Evolutionary conservation across 2,329 filamentous ascomycete genomes (phyloP), one percentile per base, ranked within the genome.

Genomic region (Colletotrichum agaves): DNA sequence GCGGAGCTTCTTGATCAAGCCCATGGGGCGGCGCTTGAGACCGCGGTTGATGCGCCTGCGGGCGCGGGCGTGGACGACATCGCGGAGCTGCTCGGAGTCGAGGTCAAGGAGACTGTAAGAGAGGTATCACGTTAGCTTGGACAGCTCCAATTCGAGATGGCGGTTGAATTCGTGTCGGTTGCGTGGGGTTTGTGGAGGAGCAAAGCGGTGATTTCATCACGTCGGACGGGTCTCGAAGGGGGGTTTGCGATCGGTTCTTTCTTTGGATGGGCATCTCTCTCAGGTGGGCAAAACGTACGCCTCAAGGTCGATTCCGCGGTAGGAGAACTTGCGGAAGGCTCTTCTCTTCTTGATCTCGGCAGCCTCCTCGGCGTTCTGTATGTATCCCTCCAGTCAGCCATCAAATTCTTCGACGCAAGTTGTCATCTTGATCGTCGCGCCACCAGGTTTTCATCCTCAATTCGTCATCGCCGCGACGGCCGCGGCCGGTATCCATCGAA

Each of bases 21-120:
- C 96, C 96, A 99, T 98, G 79, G 96, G 96, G 90, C 97, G 97
- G 88, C 96, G 94, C 93, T 98, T 99, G 80, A 99, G 92, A 80
- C 96, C 96, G 77, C 96, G 95, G 92, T 98, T 98, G 92, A 99
- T 98, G 83, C 97, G 91, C 85, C 96, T 91, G 83, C 96, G 95
- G 82, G 96, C 96, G 83, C 96, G 96, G 80, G 96, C 96, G 89
- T 99, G 96, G 80, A 99, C 94, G 83, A 99, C 93, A 92, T 98
- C 94, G 81, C 96, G 94, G 84, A 99, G 94, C 87, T 98, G 93
- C 84, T 98, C 96, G 80, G 94, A 97, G 81, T 91, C 93, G 82
- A 99, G 94, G 86, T 99, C 96, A 82, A 99, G 93, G 83, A 99
- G 95, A 87, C 95, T 98, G 80, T 78, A 23, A 69, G 50, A 63